phyloP scores from a whole-genome alignment of 495 filamentous ascomycete genomes.

The Aspergillus funiculosus region DNA sequence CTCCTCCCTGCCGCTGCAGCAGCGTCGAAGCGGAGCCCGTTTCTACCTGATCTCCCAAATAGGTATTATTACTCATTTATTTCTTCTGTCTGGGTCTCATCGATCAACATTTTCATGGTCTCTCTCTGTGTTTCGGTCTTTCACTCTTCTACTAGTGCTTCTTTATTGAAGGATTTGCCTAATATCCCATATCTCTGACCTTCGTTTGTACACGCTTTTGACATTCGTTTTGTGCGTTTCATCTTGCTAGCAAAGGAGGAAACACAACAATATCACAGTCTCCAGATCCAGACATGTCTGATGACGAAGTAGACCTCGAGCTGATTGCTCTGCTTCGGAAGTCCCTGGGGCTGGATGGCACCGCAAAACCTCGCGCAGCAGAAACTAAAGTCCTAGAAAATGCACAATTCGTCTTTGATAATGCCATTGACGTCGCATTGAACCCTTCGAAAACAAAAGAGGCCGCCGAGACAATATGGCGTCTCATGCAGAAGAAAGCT shows the following conservation, averaged over 20 bases:
- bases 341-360: constrained; percentile 57
- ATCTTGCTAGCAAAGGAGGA: background rate
- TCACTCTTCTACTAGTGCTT: too few relatives aligned
- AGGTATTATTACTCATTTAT: too few relatives aligned
- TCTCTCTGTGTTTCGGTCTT: too few relatives aligned
- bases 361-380: constrained; percentile 43
- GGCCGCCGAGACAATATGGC: constrained; percentile 72
- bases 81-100: too few relatives aligned
- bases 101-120: too few relatives aligned
- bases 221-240: background rate
- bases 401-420: constrained; percentile 84
- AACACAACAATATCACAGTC: background rate
- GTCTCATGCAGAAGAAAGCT: constrained; percentile 71
- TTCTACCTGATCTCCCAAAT: too few relatives aligned
- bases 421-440: constrained; percentile 86
- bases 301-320: constrained; percentile 84
- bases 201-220: too few relatives aligned
- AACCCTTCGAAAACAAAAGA: constrained; percentile 71
- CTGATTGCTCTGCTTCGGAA: constrained; percentile 81
- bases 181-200: background rate
- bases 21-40: too few relatives aligned
- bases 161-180: too few relatives aligned
- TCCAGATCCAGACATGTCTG: too few relatives aligned
- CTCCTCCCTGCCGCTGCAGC: too few relatives aligned
- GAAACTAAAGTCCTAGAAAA: constrained; percentile 77